Evolutionary conservation across 495 filamentous ascomycete genomes (phyloP).

Genomic region (Neurospora sp.): DNA sequence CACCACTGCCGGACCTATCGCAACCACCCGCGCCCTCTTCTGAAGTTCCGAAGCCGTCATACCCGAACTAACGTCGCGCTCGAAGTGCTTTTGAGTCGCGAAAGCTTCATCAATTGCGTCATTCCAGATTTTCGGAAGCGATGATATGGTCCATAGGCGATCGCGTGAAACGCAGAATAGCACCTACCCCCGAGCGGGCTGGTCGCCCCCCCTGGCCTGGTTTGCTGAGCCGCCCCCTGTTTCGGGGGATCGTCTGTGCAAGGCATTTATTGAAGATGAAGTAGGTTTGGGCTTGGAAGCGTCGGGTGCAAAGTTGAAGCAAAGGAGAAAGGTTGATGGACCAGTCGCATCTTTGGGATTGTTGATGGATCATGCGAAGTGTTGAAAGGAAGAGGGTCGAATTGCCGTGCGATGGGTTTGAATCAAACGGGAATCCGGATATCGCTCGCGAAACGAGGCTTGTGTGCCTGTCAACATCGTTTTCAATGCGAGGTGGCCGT

Average conservation of each 20-base stretch:
- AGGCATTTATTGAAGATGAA: background rate
- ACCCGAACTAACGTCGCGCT: background rate
- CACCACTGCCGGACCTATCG: background rate
- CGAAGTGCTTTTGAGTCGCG: background rate
- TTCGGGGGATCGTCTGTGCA: background rate
- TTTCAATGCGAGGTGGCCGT: background rate
- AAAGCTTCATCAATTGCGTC: background rate
- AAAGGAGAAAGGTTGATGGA: background rate
- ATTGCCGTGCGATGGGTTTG: no score
- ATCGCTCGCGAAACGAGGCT: background rate
- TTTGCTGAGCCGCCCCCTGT: background rate
- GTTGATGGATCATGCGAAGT: background rate
- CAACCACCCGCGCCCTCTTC: background rate
- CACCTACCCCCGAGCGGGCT: background rate
- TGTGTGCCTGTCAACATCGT: background rate
- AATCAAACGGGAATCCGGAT: background rate
- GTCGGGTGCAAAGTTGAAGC: background rate
- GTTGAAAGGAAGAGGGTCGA: background rate
- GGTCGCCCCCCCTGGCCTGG: background rate
- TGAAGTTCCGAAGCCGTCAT: background rate
- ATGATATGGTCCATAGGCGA: background rate
- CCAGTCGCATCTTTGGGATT: background rate
- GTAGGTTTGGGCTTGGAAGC: background rate
- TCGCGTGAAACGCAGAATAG: background rate
- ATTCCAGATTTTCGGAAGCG: background rate